phyloP scores from a whole-genome alignment of 208 protist species.

The Trypanosoma rangeli region DNA sequence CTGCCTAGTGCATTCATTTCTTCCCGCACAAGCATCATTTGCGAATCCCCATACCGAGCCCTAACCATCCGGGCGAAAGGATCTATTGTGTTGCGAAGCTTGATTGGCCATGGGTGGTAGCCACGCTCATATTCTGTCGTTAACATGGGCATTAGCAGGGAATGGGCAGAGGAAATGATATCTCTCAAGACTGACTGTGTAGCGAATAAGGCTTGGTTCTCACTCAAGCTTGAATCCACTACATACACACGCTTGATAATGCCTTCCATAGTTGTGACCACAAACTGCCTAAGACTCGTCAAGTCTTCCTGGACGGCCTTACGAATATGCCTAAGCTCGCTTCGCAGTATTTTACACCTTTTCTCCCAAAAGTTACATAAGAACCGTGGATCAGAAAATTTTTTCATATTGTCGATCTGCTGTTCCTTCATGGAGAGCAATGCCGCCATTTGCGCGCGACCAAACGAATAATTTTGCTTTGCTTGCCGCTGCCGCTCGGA shows the following conservation, averaged over 20 bases:
- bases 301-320: slow-evolving; percentile 48
- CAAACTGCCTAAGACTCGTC: slow-evolving; percentile 41
- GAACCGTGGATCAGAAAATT: slow-evolving; percentile 54
- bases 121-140: slow-evolving; percentile 75
- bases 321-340: slow-evolving; percentile 39
- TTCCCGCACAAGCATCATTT: slow-evolving; percentile 66
- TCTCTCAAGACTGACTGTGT: slow-evolving; percentile 56
- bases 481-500: slow-evolving; percentile 51
- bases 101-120: slow-evolving; percentile 88
- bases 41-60: slow-evolving; percentile 56
- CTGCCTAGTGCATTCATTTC: slow-evolving; percentile 58
- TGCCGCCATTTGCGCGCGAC: slow-evolving; percentile 46
- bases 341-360: slow-evolving; percentile 39
- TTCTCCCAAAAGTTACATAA: slow-evolving; percentile 39
- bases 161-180: slow-evolving; percentile 58
- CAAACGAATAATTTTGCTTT: slow-evolving; percentile 51
- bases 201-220: slow-evolving; percentile 58
- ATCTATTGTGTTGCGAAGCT: slow-evolving; percentile 82
- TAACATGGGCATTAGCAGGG: slow-evolving; percentile 79
- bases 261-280: slow-evolving; percentile 47
- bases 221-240: slow-evolving; percentile 56
- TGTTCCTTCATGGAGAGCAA: slow-evolving; percentile 50
- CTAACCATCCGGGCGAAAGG: slow-evolving; percentile 72
- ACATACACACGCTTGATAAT: slow-evolving; percentile 50
- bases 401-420: slow-evolving; percentile 64